A percentile compares a stretch with the other conserved stretches of the same genome.
Evolutionary conservation across 169 alveolate species (phyloP).

Genomic region (Plasmodium chabaudi): DNA sequence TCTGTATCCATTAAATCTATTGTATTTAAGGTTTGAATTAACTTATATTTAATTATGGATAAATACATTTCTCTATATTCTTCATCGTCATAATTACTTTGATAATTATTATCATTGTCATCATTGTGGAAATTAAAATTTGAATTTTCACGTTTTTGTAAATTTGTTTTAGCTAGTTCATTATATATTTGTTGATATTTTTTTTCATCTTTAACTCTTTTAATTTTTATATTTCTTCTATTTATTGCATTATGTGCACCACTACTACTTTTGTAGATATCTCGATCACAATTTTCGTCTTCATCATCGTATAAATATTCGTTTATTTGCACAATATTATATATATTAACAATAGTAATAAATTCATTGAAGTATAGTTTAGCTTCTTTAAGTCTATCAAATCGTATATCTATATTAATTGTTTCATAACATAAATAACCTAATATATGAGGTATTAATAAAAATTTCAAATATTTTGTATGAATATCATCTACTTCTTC

Average conservation of each 20-base stretch:
- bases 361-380: slow-evolving; percentile 28
- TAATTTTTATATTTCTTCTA: slow-evolving; percentile 48
- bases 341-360: slow-evolving; percentile 12
- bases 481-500: slow-evolving; percentile 55
- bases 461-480: slow-evolving; percentile 22
- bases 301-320: slow-evolving; percentile 37
- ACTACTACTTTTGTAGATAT: neutral
- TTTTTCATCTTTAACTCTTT: slow-evolving; percentile 59
- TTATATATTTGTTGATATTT: slow-evolving; percentile 23
- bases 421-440: slow-evolving; percentile 38
- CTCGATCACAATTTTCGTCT: too few species aligned
- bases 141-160: neutral
- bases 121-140: neutral
- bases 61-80: slow-evolving; percentile 30
- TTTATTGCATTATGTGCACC: slow-evolving; percentile 3
- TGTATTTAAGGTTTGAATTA: slow-evolving; percentile 39
- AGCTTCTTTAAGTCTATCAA: slow-evolving; percentile 37
- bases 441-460: slow-evolving; percentile 36
- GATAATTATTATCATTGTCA: neutral
- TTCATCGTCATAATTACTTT: neutral
- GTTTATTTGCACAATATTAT: slow-evolving; percentile 13
- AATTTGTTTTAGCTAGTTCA: slow-evolving; percentile 8
- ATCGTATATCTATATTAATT: slow-evolving; percentile 23
- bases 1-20: slow-evolving; percentile 50
- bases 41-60: slow-evolving; percentile 25